Conservation (phyloP, 148 eudicot genomes). For the Gaultheria prostrata region DNA sequence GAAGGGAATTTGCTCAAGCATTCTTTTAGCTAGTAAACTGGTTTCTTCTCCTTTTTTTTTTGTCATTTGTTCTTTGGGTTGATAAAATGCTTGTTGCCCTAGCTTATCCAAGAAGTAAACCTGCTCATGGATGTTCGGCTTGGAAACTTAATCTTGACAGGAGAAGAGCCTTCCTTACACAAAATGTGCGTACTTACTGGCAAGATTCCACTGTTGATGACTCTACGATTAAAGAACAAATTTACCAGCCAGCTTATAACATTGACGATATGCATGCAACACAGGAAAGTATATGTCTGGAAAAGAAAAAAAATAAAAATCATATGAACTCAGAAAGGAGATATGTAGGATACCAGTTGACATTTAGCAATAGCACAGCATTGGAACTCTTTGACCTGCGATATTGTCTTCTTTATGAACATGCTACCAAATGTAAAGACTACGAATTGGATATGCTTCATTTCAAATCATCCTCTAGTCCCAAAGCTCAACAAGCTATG, state of each 20-base stretch:
- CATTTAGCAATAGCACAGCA: not conserved
- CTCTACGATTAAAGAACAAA: not conserved
- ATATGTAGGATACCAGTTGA: not conserved
- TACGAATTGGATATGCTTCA: too few species aligned
- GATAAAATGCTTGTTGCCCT: slow-evolving; percentile 2
- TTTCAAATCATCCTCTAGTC: too few species aligned
- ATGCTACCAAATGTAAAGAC: not conserved
- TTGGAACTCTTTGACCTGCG: not conserved
- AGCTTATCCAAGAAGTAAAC: not conserved
- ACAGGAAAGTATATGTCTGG: not conserved
- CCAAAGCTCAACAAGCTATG: too few species aligned
- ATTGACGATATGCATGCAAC: not conserved
- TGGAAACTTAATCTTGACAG: not conserved
- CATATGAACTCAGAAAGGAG: not conserved
- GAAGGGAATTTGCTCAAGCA: not conserved
- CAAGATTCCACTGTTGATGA: not conserved
- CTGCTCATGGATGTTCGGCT: not conserved
- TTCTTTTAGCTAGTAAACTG: not conserved
- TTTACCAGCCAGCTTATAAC: not conserved
- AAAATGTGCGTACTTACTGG: slow-evolving; percentile 8
- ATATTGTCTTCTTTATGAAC: not conserved
- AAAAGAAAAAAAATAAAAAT: not conserved
- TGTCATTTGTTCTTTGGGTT: not conserved
- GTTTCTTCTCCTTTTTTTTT: not conserved
- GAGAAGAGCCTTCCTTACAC: not conserved